phyloP scores from a whole-genome alignment of 768 basidiomycete species.

The Neoboletus magnificus region DNA sequence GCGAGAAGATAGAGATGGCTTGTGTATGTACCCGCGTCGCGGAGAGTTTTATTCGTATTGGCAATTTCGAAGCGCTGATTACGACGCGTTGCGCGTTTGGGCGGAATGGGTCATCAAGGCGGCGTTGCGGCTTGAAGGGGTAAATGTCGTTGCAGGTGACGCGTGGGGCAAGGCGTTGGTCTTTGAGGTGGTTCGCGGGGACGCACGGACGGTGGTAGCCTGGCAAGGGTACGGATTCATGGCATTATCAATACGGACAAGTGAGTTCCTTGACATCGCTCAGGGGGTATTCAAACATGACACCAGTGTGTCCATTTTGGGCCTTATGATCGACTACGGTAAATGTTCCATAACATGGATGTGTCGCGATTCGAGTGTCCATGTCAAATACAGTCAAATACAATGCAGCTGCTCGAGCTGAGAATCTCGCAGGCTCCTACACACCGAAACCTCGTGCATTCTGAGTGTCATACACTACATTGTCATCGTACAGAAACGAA shows the following conservation, averaged over 20 bases:
- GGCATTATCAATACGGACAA: slow-evolving; percentile 98
- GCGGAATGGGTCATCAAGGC: slow-evolving; percentile 68
- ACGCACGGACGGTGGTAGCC: slow-evolving; percentile 88
- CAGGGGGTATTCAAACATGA: slow-evolving; percentile 6
- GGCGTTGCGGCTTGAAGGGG: slow-evolving; percentile 48
- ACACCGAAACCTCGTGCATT: too few species aligned
- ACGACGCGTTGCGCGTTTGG: slow-evolving; percentile 68
- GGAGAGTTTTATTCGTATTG: slow-evolving; percentile 89
- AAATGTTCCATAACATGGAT: slow-evolving; percentile 2
- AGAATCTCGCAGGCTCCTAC: slow-evolving; percentile 17
- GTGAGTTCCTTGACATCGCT: slow-evolving; percentile 36
- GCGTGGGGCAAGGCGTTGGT: slow-evolving; percentile 74
- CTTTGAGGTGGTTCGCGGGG: slow-evolving; percentile 75
- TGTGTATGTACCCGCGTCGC: slow-evolving; percentile 79
- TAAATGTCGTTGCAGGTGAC: slow-evolving; percentile 41
- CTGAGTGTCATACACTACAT: not conserved
- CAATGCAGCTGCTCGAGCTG: slow-evolving; percentile 93
- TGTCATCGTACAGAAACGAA: not conserved
- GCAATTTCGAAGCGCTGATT: slow-evolving; percentile 76
- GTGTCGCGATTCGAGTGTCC: not conserved
- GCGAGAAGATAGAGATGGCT: slow-evolving; percentile 72
- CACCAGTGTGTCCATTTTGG: slow-evolving; percentile 65
- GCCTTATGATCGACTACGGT: slow-evolving; percentile 78
- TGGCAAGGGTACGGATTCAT: slow-evolving; percentile 94
- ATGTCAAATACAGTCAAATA: slow-evolving; percentile 40